phyloP scores from a whole-genome alignment of 495 filamentous ascomycete species.

The Penicillium bovifimosum region DNA sequence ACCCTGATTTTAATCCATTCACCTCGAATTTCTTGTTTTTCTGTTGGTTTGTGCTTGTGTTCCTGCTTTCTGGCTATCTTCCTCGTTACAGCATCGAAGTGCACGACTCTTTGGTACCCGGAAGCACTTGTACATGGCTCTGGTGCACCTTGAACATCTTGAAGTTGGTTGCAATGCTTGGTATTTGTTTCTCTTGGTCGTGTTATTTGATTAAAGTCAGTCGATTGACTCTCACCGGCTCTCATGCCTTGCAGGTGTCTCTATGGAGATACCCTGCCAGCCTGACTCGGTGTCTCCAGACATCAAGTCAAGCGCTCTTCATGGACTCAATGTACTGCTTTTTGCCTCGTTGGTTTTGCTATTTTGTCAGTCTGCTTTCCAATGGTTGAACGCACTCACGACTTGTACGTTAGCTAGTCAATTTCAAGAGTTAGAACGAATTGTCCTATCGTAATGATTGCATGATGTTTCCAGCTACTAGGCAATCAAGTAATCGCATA shows the following conservation, averaged over 20 bases:
- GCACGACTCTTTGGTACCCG: slow-evolving; percentile 30
- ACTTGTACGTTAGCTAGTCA: slow-evolving; percentile 19
- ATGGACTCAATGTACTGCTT: slow-evolving; percentile 5
- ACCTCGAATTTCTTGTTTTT: slow-evolving; percentile 15
- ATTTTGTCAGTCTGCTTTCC: slow-evolving; percentile 6
- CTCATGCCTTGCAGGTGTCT: not conserved
- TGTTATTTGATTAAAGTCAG: not conserved
- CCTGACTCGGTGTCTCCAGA: not conserved
- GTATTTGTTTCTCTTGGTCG: not conserved
- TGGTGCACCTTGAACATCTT: slow-evolving; percentile 1
- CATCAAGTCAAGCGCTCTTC: slow-evolving; percentile 1
- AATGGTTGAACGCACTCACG: slow-evolving; percentile 18
- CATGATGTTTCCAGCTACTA: too few relatives aligned
- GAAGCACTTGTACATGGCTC: slow-evolving; percentile 8
- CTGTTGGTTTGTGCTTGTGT: not conserved
- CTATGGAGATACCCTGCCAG: not conserved
- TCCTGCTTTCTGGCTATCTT: not conserved
- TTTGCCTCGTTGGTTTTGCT: slow-evolving; percentile 6
- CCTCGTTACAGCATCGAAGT: slow-evolving; percentile 24
- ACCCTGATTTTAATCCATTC: slow-evolving; percentile 34
- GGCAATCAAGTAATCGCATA: too few relatives aligned
- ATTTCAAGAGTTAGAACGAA: slow-evolving; percentile 7
- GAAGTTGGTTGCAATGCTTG: not conserved
- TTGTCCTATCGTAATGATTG: not conserved
- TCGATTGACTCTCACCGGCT: not conserved